Evolutionary conservation across 176 grass and related monocot genomes (phyloP).

Genomic region (Avena atlantica): DNA sequence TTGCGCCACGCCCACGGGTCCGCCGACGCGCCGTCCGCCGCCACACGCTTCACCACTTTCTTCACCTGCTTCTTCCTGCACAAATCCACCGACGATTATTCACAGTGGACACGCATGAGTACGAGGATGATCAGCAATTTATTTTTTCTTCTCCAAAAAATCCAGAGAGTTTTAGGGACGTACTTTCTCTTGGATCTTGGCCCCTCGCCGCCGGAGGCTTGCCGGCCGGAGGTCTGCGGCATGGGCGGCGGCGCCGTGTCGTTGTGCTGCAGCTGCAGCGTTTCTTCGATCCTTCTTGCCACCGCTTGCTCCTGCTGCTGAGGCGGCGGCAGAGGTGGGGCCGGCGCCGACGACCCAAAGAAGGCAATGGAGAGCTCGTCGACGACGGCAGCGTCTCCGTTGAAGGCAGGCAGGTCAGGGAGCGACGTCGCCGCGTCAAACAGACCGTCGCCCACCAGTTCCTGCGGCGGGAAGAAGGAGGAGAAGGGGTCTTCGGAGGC

Average conservation of each 20-base stretch:
- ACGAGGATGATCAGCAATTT: background rate
- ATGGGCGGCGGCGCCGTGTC: background rate
- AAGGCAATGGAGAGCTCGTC: slow-evolving; percentile 62
- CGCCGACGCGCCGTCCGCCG: slow-evolving; percentile 49
- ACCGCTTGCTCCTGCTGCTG: slow-evolving; percentile 5
- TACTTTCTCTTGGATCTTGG: slow-evolving; percentile 71
- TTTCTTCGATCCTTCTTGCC: background rate
- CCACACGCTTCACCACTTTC: slow-evolving; percentile 62
- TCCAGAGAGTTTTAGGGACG: background rate
- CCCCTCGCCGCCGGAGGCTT: background rate
- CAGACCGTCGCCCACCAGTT: background rate
- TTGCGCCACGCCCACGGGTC: slow-evolving; percentile 95
- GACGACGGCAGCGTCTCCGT: background rate
- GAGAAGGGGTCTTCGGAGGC: slow-evolving; percentile 26
- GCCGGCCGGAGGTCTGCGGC: background rate
- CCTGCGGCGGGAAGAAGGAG: background rate
- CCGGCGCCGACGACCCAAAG: slow-evolving; percentile 13
- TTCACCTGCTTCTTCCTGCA: slow-evolving; percentile 71
- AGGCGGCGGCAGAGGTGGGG: background rate
- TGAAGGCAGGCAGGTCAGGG: background rate
- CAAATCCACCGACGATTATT: background rate
- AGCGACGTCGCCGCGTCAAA: slow-evolving; percentile 6
- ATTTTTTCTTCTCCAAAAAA: background rate
- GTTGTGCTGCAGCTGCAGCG: background rate
- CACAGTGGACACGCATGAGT: background rate